These are phyloP conservation scores for Podaxis mareebaensis DNA, from an alignment of 768 basidiomycete genomes.

Conservation along the genomic window DNA sequence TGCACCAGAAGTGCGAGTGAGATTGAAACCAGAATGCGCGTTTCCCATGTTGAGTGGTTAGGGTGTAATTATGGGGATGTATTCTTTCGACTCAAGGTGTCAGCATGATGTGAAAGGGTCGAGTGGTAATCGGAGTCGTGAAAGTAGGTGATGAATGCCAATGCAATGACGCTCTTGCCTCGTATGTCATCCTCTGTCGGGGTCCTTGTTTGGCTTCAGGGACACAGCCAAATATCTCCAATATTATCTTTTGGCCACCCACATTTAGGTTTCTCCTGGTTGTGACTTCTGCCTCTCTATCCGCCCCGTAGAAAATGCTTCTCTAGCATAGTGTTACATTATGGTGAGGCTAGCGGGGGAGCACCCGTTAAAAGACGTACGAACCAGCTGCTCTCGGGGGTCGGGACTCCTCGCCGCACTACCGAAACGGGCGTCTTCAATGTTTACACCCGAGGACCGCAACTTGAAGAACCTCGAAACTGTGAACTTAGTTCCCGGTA, in stretches of 20 bases:
- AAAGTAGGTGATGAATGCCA: background rate
- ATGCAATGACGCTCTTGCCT: background rate
- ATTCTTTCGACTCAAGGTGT: background rate
- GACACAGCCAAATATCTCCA: background rate
- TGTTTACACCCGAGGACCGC: too few relatives aligned
- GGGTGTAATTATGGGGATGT: background rate
- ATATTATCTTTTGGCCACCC: background rate
- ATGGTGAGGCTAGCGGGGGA: too few relatives aligned
- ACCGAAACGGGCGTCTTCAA: too few relatives aligned
- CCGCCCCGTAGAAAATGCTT: background rate
- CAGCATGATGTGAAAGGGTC: constrained; percentile 6
- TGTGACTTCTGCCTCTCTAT: background rate
- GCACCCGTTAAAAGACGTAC: too few relatives aligned
- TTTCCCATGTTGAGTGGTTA: constrained; percentile 63
- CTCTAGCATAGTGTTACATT: background rate
- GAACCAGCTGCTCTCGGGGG: too few relatives aligned
- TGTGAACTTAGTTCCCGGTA: background rate
- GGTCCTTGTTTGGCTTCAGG: background rate
- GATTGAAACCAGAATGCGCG: constrained; percentile 65
- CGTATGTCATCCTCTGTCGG: constrained; percentile 7
- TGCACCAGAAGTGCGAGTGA: constrained; percentile 75
- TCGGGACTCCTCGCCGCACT: too few relatives aligned
- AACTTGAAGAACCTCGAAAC: too few relatives aligned
- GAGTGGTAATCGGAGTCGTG: background rate
- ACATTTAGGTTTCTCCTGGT: background rate